Base-by-base conservation (phyloP, 78 protist species). In the Paulinella micropora region DNA sequence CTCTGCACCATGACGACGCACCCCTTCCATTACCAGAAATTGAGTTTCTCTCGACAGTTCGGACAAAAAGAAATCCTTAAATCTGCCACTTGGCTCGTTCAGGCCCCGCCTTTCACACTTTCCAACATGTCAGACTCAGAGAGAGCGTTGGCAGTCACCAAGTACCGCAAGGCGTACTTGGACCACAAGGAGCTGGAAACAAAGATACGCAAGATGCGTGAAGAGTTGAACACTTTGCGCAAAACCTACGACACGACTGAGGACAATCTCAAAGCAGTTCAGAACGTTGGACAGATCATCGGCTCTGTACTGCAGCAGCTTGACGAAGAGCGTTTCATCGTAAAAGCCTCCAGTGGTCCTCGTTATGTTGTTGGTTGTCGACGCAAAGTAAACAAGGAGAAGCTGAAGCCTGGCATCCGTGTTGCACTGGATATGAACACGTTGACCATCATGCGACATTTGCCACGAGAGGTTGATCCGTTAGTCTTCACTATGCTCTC, bases 351-450 rank as follows among this genome's bases (percentile, higher is more conserved):
- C 37, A 90, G 94, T 92, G 99, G 99, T 26, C 98, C 99, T 29
- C 94, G 99, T 29, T 97, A 99, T 91, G 96, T 98, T 4, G 99
- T 99, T 1, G 98, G 98, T 23, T 95, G 97, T 90, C 39, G 96
- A 3, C 39, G 79, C 6, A 79, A 87, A 83, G 89, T 90, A 1
- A 95, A 95, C 81, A 91, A 92, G 39, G 88, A 64, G 37, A 93
- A 93, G 87, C 94, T 99, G 37, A 88, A 41, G 73, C 91, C 96
- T 9, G 96, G 98, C 28, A 95, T 97, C 4, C 96, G 99, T 29
- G 99, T 98, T 0, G 93, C 99, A 34, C 94, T 99, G n/a, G 99
- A 99, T 91, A 95, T 97, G 94, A 95, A 99, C 15, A 99, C 99
- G 23, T 91, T 97, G 67, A 99, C 99, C 1, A 97, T 98, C 92